Conservation (phyloP, 495 filamentous ascomycete species). For the Saxophila tyrrhenica region DNA sequence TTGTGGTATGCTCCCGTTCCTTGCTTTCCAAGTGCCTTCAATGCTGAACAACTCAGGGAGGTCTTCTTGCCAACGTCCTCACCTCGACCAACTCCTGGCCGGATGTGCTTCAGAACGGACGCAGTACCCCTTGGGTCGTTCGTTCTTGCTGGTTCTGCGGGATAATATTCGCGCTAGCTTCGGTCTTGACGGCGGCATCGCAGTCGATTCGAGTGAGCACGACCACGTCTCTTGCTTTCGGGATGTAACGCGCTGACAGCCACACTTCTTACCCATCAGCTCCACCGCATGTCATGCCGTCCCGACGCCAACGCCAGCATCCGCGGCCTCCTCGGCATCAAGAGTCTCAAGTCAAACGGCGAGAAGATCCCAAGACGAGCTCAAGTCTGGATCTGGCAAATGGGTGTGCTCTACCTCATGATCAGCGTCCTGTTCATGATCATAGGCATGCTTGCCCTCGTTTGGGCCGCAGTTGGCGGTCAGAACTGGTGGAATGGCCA, state of each 20-base stretch:
- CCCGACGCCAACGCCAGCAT: not conserved
- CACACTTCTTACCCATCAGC: too few relatives aligned
- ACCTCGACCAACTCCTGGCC: not conserved
- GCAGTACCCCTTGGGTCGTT: not conserved
- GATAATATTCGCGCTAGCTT: not conserved
- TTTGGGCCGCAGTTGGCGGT: not conserved
- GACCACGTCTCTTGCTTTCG: too few relatives aligned
- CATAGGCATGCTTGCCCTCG: not conserved
- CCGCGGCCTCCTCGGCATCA: not conserved
- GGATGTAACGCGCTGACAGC: too few relatives aligned
- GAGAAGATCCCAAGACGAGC: not conserved
- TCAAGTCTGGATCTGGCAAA: not conserved
- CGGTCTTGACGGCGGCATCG: not conserved
- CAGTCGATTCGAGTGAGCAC: not conserved
- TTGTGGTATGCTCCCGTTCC: not conserved
- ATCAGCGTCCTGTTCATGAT: not conserved
- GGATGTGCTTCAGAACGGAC: not conserved
- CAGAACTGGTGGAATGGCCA: not conserved
- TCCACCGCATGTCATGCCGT: not conserved
- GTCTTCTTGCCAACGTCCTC: not conserved
- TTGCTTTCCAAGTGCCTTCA: not conserved
- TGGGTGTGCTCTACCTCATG: not conserved
- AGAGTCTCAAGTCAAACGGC: not conserved
- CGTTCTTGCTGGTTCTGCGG: not conserved
- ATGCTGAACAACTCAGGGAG: not conserved